Conservation (phyloP, 129 eudicot genomes). For the Escallonia herrerae region DNA sequence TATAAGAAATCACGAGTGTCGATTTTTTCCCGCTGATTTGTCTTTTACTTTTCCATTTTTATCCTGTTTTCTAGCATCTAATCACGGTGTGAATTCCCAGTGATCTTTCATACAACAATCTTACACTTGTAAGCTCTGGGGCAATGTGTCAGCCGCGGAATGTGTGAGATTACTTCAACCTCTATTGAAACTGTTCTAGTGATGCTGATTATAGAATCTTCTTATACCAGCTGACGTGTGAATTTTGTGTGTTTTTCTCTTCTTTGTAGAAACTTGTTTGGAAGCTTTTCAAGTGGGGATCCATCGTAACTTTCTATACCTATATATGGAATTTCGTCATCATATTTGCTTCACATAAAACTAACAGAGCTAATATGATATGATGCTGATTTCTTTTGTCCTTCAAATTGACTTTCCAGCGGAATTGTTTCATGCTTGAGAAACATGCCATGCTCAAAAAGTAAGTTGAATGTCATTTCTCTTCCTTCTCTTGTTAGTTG, state of each 20-base stretch:
- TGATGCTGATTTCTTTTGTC: not conserved
- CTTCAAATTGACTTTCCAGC: constrained; percentile 21
- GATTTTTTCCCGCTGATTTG: too few species aligned
- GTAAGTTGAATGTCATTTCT: constrained; percentile 24
- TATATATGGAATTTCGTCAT: not conserved
- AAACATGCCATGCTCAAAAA: constrained; percentile 8
- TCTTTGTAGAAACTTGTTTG: constrained; percentile 43
- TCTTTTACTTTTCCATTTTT: too few species aligned
- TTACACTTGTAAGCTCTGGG: constrained; percentile 21
- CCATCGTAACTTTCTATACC: constrained; percentile 22
- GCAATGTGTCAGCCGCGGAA: constrained; percentile 21
- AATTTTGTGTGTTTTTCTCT: not conserved
- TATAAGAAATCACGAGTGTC: not conserved
- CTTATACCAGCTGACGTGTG: not conserved
- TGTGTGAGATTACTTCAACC: constrained; percentile 25
- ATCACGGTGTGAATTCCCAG: constrained; percentile 18
- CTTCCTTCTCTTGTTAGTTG: not conserved
- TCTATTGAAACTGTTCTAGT: not conserved
- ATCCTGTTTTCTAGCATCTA: too few species aligned
- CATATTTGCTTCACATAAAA: not conserved
- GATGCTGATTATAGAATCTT: not conserved
- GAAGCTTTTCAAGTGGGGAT: constrained; percentile 27
- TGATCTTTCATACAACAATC: constrained; percentile 62
- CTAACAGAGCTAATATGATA: not conserved
- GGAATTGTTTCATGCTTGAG: constrained; percentile 36